Base-by-base conservation (phyloP, 1,284 basidiomycete species). In the Cronartium quercuum region DNA sequence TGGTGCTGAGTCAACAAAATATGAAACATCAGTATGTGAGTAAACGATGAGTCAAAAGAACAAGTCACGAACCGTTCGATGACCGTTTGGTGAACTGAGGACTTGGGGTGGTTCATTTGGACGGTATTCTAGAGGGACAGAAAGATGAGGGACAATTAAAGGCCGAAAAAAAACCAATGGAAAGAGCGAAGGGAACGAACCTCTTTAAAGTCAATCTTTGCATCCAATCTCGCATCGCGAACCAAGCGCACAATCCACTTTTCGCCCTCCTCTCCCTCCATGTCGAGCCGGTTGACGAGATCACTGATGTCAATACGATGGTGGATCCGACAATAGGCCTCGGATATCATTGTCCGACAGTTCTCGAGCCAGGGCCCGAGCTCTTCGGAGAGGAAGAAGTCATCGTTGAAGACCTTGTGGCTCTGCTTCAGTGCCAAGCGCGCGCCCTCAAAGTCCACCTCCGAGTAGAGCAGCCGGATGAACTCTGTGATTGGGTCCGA, bases 241-340 rank as follows among this genome's bases (percentile, higher is more conserved):
- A 98, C 95, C 76, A 98, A 89, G 85, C 96, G 97, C 79, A 97
- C 95, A 78, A 98, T 95, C 95, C 95, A 98, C 82, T 96, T 96
- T 82, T 98, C 95, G 75, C 95, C 96, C 80, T 98, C 95, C 79
- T 94, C 93, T 70, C 86, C 87, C 34, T 90, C 90, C 71, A 98
- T 86, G 83, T 97, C 97, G 44, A 98, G 86, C 13, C 94, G 89
- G 80, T 91, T 89, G 18, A 94, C 95, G 40, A 98, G 87, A 81
- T 97, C 93, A 77, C 91, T 92, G 78, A 98, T 98, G 82, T 98
- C 92, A 77, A 98, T 96, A 78, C 90, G 88, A 82, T 94, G 91
- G 83, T 98, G 94, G 80, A 98, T 96, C 80, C 94, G 86, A 85
- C 94, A 98, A 84, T 96, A 98, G 18, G 94, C 92, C 84, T 98